Conservation (phyloP, 2,329 filamentous ascomycete species). For the Stachybotrys chartarum region DNA sequence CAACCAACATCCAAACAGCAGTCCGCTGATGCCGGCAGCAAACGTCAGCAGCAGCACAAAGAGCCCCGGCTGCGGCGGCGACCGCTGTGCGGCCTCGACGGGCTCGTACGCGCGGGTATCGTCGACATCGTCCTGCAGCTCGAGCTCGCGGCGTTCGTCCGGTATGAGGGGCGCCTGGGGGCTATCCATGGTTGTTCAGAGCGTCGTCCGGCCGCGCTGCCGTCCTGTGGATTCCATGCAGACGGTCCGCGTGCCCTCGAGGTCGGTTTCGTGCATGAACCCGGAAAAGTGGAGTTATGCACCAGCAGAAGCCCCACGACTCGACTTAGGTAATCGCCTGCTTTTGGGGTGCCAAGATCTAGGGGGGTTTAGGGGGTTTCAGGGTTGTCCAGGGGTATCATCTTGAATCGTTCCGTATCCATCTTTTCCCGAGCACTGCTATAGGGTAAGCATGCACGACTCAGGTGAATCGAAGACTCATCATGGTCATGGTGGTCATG, state of each 20-base stretch:
- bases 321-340: background rate
- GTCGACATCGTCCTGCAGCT: slow-evolving; percentile 21
- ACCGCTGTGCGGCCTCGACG: slow-evolving; percentile 19
- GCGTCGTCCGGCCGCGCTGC: background rate
- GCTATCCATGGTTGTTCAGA: slow-evolving; percentile 22
- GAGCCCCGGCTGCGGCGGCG: slow-evolving; percentile 28
- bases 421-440: too few relatives aligned
- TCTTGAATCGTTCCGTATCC: too few relatives aligned
- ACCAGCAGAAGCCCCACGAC: background rate
- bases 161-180: slow-evolving; percentile 32
- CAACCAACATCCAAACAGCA: slow-evolving; percentile 59
- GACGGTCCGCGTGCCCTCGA: background rate
- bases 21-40: slow-evolving; percentile 58
- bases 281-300: background rate
- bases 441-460: too few relatives aligned
- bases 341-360: background rate
- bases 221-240: background rate
- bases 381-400: background rate
- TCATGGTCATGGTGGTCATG: too few relatives aligned
- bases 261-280: background rate
- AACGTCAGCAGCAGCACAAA: slow-evolving; percentile 58
- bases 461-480: too few relatives aligned
- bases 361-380: background rate
- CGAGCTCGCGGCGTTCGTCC: slow-evolving; percentile 16
- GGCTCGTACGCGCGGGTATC: slow-evolving; percentile 12